Percentiles rank a stretch among this genome's conserved stretches.
Evolutionary conservation across 495 filamentous ascomycete genomes (phyloP).

Genomic region (Mytilinidion resinicola): DNA sequence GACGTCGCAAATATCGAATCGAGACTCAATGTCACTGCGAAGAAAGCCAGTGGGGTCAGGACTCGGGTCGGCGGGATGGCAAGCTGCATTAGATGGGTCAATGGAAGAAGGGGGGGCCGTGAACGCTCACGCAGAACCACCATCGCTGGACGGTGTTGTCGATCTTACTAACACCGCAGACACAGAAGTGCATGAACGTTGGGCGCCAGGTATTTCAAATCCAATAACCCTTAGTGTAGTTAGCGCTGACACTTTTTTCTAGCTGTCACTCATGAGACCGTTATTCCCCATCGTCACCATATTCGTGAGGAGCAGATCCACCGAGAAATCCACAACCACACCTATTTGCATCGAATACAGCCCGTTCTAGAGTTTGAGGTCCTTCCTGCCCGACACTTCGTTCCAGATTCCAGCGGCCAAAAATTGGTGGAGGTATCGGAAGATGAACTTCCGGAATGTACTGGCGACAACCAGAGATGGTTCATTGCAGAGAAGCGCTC

Average conservation of each 20-base stretch:
- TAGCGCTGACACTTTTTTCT: not conserved
- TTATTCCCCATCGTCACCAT: slow-evolving; percentile 43
- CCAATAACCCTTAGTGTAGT: too few species aligned
- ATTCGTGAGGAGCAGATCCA: slow-evolving; percentile 44
- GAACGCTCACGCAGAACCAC: slow-evolving; percentile 1
- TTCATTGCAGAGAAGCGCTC: slow-evolving; percentile 6
- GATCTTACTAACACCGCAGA: slow-evolving; percentile 21
- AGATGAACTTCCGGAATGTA: slow-evolving; percentile 10
- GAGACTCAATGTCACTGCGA: not conserved
- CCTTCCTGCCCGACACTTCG: slow-evolving; percentile 38
- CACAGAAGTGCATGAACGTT: slow-evolving; percentile 25
- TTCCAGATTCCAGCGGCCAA: slow-evolving; percentile 17
- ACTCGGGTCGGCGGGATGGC: not conserved
- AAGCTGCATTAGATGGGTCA: not conserved
- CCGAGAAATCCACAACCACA: slow-evolving; percentile 7
- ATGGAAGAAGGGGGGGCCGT: not conserved
- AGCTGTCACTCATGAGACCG: slow-evolving; percentile 51
- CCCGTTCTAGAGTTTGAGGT: slow-evolving; percentile 49
- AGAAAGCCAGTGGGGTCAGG: not conserved
- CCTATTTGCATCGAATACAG: slow-evolving; percentile 34
- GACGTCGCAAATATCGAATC: not conserved
- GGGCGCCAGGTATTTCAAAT: too few species aligned
- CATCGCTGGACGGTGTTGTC: slow-evolving; percentile 18
- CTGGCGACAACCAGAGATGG: slow-evolving; percentile 11
- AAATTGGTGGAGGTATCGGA: slow-evolving; percentile 15